These are phyloP conservation scores for Blumeria hordei DNA, from an alignment of 2,329 filamentous ascomycete species.

Conservation along the genomic window DNA sequence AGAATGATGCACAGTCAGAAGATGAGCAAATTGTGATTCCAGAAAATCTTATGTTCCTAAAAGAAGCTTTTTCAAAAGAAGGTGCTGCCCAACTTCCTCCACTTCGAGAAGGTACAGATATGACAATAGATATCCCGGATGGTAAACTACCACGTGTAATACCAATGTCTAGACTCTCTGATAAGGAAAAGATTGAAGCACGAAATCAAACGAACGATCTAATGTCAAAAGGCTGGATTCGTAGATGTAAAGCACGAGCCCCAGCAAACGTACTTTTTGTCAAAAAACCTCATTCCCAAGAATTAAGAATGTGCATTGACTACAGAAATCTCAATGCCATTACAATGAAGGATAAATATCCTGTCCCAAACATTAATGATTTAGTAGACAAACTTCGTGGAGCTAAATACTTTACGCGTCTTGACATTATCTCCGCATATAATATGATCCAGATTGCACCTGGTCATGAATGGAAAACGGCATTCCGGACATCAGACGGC, in stretches of 20 bases:
- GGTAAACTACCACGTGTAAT: neutral
- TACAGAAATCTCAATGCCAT: neutral
- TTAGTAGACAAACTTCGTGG: neutral
- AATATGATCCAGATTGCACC: neutral
- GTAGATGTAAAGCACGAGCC: neutral
- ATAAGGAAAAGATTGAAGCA: neutral
- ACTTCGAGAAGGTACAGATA: neutral
- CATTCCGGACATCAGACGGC: neutral
- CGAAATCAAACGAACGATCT: neutral
- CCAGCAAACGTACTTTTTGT: neutral
- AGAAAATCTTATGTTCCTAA: neutral
- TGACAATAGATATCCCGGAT: neutral
- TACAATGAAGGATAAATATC: constrained; percentile 1
- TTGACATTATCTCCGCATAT: constrained; percentile 1
- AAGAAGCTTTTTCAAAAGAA: neutral
- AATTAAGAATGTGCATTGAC: neutral
- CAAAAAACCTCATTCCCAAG: neutral
- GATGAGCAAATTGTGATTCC: neutral
- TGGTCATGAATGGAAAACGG: neutral
- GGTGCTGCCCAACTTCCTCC: neutral
- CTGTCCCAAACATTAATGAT: neutral
- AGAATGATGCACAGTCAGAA: neutral
- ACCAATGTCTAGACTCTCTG: neutral
- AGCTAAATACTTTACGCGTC: neutral
- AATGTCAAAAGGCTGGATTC: neutral